phyloP scores from a whole-genome alignment of 345 rosid species.

The Populus simonii region DNA sequence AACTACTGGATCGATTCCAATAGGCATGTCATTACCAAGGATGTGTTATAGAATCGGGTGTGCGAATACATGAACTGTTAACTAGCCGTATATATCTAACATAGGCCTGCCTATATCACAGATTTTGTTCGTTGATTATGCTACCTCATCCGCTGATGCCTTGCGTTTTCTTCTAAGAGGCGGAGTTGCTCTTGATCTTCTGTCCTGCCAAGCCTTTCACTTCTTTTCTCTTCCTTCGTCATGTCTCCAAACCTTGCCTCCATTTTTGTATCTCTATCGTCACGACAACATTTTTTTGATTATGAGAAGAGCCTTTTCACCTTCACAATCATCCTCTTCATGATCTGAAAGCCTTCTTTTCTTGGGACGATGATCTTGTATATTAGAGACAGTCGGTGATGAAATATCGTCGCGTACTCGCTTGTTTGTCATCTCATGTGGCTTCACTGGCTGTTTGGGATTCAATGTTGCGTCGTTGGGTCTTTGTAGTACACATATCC shows the following conservation, averaged over 20 bases:
- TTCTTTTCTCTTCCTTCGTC: slow-evolving; percentile 58
- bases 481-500: too few relatives aligned
- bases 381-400: too few relatives aligned
- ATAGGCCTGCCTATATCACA: too few relatives aligned
- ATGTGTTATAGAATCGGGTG: too few relatives aligned
- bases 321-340: slow-evolving; percentile 26
- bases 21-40: too few relatives aligned
- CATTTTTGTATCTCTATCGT: slow-evolving; percentile 62
- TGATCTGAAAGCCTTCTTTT: slow-evolving; percentile 29
- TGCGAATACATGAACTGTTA: too few relatives aligned
- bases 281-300: slow-evolving; percentile 52
- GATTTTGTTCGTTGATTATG: slow-evolving; percentile 29
- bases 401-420: too few relatives aligned
- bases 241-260: slow-evolving; percentile 74
- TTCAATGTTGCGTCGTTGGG: too few relatives aligned
- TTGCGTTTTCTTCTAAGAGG: slow-evolving; percentile 58
- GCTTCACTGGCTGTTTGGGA: too few relatives aligned
- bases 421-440: too few relatives aligned
- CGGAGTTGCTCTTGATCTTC: slow-evolving; percentile 59
- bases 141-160: slow-evolving; percentile 37
- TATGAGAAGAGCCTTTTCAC: slow-evolving; percentile 40
- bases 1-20: too few relatives aligned
- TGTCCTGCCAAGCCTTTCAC: slow-evolving; percentile 56
- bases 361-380: slow-evolving; percentile 15
- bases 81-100: too few relatives aligned